Base-by-base conservation (phyloP, 148 eudicot species). In the Drosera capensis region DNA sequence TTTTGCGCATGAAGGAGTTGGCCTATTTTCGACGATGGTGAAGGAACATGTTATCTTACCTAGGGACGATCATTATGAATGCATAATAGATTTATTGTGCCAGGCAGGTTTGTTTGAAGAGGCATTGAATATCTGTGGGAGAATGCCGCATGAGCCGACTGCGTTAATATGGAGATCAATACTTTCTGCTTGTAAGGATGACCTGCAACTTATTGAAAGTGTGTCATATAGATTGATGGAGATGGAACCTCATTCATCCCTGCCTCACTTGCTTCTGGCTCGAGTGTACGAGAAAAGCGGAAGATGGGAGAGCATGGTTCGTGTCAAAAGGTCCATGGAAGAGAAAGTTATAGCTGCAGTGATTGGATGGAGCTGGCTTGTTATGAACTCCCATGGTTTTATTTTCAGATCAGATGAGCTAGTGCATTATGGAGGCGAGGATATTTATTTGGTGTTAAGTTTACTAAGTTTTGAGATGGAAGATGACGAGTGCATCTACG, bases 301-400 rank as follows among this genome's bases (percentile, higher is more conserved):
- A 20, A 78, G 54, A 64, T 86, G 93, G 93, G 96, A 86, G 59
- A 72, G 87, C 40, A 38, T 63, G 45, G 81, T 77, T 38, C 75
- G 86, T 13, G 77, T 86, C 54, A 81, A 52, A 51, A 66, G 65
- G 59, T 21, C 54, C 51, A 75, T 78, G 84, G 57, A 67, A 48
- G 74, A 54, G 64, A 67, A 43, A 39, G 45, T 16, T 17, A 60
- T 28, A 12, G 43, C 30, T 35, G 70, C 73, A 46, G 71, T 34
- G 55, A 41, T 43, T 43, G 81, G 75, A 35, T 68, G 71, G 51
- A 75, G 96, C 51, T 75, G 70, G 81, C 63, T 81, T 55, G 73
- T 66, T 30, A 39, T 86, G 22, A 56, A 53, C 45, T 62, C 43
- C 58, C 53, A 34, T 46, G 38, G 55, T 1, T 59, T 42, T 52